Conservation (phyloP, 2,329 filamentous ascomycete genomes). For the Alternaria sp. region DNA sequence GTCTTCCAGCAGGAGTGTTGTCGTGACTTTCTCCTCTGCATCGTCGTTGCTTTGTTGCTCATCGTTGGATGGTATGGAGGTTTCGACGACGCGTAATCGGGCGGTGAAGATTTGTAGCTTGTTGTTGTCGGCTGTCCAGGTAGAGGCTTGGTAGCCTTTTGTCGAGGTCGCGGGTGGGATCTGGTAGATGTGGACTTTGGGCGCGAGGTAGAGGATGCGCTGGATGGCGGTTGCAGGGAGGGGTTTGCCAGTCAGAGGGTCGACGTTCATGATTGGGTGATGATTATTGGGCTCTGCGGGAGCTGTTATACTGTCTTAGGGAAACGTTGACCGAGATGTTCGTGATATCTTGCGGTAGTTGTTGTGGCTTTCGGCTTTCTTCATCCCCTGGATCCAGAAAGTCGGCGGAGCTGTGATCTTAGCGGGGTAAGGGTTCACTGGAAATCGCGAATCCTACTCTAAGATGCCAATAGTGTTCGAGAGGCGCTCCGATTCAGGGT, state of each 20-base stretch:
- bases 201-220: constrained; percentile 79
- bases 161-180: constrained; percentile 81
- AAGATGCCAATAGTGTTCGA: background rate
- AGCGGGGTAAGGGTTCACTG: constrained; percentile 10
- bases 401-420: constrained; percentile 8
- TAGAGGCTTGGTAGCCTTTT: constrained; percentile 78
- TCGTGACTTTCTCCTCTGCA: constrained; percentile 67
- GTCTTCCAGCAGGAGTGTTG: constrained; percentile 83
- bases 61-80: constrained; percentile 61
- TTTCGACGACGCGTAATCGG: constrained; percentile 80
- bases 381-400: constrained; percentile 7
- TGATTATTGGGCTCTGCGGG: background rate
- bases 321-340: background rate
- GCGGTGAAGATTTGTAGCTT: constrained; percentile 84
- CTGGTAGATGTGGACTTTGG: constrained; percentile 82
- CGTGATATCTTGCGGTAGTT: constrained; percentile 1
- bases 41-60: constrained; percentile 46
- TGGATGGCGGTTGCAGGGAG: constrained; percentile 81
- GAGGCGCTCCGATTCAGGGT: constrained; percentile 25
- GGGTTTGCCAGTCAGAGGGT: constrained; percentile 74
- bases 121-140: constrained; percentile 75
- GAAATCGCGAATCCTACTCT: constrained; percentile 1
- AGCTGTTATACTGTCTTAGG: background rate
- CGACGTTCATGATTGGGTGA: constrained; percentile 64
- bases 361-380: constrained; percentile 1